Base-by-base conservation (phyloP, 331 rosid species). In the Acacia pycnantha region DNA sequence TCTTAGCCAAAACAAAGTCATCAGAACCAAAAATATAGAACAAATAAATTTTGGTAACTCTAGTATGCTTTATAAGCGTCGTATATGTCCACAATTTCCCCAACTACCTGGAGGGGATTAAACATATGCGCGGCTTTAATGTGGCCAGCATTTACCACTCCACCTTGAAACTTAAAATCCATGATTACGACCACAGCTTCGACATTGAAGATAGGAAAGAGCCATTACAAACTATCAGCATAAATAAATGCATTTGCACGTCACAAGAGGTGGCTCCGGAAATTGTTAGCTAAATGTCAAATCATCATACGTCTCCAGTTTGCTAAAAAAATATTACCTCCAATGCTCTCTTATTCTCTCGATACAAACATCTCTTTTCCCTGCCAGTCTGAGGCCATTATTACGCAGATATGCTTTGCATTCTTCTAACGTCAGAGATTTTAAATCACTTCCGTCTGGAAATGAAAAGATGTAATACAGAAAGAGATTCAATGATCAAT, bases 381-480 rank as follows among this genome's bases (percentile, higher is more conserved):
- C 97, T 6, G 90, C 84, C 19, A 93, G 74, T 79, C 97, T 86
- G 68, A 93, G 90, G 53, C 92, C 89, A 33, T 89, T 82, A 82
- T 79, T 83, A 79, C 94, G 87, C 62, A 91, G 81, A 88, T 91
- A 93, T n/a, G 88, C 91, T 88, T 93, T 91, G 89, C 97, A 89
- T 64, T 88, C 88, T 66, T 82, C 80, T 40, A 91, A 87, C 81
- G 74, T 86, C 85, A 91, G 87, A 2, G 77, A 85, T 26, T 84
- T 85, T 41, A 93, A 73, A 78, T 84, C 88, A 4, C 76, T 82
- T 76, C 87, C 84, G 59, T 83, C 97, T 89, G 84, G 41, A 70
- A 82, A 77, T 48, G 37, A 29, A 83, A 81, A 72, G 41, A 19
- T 70, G 56, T 43, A 46, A 72, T 35, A 31, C 31, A 62, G 35